Base-by-base conservation (phyloP, 768 basidiomycete species). In the Ramaria rubella region DNA sequence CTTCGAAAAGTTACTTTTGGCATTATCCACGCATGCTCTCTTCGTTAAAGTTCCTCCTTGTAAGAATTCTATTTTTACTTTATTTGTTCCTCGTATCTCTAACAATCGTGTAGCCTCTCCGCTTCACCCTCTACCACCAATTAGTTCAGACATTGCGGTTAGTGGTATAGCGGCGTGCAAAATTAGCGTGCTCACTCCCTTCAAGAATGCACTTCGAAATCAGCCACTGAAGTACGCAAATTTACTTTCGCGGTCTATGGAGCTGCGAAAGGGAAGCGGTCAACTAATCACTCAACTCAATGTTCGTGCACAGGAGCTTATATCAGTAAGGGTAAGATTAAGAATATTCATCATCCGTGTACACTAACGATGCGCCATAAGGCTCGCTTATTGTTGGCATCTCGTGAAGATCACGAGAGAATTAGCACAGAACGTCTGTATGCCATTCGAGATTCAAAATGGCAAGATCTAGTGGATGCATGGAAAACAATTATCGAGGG, bases 21-120 rank as follows among this genome's bases (percentile, higher is more conserved):
- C 80, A 6, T 62, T 82, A 11, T 80, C 81, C 0, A 82, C 78
- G 2, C 79, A 81, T 62, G 74, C 73, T 1, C 58, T 82, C 15
- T 68, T 75, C 61, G 70, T 71, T 55, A 57, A 64, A 36, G 67
- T 68, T 2, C n/a, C 62, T 33, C 44, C 55, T 24, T 57, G 40
- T 54, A 33, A 54, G 15, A 23, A 12, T 15, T 4, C 14, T 19
- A n/a, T 52, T 36, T 23, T 52, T 6, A 17, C 17, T 42, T 42
- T n/a, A n/a, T n/a, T n/a, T n/a, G n/a, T n/a, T 19, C 17, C 40
- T 27, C 17, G 21, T 48, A 26, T 2, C 4, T 24, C 46, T 48
- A 48, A 30, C 24, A 9, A 30, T 8, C 8, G 24, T 48, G 8
- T 27, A 48, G 46, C 46, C 6, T 48, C 46, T 17, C 14, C 46